Base-by-base conservation (phyloP, 2,329 filamentous ascomycete genomes). In the Aspergillus sp. region DNA sequence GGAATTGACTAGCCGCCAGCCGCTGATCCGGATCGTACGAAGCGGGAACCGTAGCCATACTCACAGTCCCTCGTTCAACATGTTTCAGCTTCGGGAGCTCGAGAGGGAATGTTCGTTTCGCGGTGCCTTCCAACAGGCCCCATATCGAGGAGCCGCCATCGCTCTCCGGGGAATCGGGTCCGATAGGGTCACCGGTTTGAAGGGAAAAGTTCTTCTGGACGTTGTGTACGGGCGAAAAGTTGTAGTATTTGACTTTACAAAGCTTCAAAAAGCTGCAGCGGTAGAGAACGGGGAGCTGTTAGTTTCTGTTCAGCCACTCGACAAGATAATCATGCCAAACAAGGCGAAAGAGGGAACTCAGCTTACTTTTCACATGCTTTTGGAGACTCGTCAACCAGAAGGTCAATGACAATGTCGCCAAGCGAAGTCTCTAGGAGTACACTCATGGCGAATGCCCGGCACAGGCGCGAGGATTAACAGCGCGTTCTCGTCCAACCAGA, bases 171-270 rank as follows among this genome's bases (percentile, higher is more conserved):
- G 89, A 88, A 49, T 86, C 81, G 10, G 90, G 91, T 10, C 93
- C 91, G 46, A 97, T 83, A 10, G 91, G 91, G 63, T 97, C 93
- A 66, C 91, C 91, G 27, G 88, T 94, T 70, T 97, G 91, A 71
- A 95, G 95, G 52, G 90, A 95, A 71, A 96, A 97, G 70, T 89
- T 84, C 67, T 91, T 93, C 65, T 96, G 93, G 33, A 98, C 82
- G 57, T 85, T 90, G 73, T 96, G 88, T 47, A 97, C 75, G 22
- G 91, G 93, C 5, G 90, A 84, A 69, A 94, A 97, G 75, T 97
- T 97, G 82, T 96, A 98, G 74, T 97, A 98, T 75, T 96, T 98
- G 71, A 90, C 77, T 74, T 97, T 97, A 82, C 93, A 96, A 60
- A 98, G 87, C 78, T 98, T 97, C 49, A 98, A 76, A 69, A 98